Base-by-base conservation (phyloP, 352 stramenopile genomes). In the Phytopythium vexans region DNA sequence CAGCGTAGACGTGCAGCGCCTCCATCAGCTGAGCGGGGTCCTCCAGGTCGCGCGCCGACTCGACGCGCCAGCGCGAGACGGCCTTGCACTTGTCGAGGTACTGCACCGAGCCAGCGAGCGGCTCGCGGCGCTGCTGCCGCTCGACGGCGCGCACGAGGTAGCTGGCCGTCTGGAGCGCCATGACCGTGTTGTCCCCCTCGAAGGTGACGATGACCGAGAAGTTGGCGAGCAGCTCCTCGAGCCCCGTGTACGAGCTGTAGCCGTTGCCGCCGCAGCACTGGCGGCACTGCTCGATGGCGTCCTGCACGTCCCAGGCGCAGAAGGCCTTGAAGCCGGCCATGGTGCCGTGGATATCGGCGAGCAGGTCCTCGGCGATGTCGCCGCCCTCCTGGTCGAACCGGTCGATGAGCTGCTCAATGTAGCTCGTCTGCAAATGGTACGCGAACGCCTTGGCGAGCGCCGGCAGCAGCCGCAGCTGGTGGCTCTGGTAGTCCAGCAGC, bases 121-220 rank as follows among this genome's bases (percentile, higher is more conserved):
- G 67, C 39, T 84, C 59, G n/a, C 66, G 68, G 36, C 67, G 60
- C 27, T 51, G 68, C 50, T 86, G 61, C 14, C 68, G 64, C n/a
- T 91, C 82, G 8, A 88, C 75, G 6, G 74, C 53, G 14, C 70
- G 80, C 33, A 89, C 49, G 35, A 91, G 68, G 59, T 92, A 94
- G 49, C 72, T 66, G 6, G 80, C 85, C 8, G 82, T 90, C 63
- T 99, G 96, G 65, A 97, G 94, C 8, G 94, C 94, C 56, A 99
- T 88, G 74, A 99, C 97, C 21, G 96, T 94, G 72, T 98, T 98
- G 64, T 98, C 95, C 32, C 96, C 96, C 55, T 98, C 95, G 16
- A 98, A 97, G 1, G 96, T 99, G 42, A 97, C 96, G 52, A 96
- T 97, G 58, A 98, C 94, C 3, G 97, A 89, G 50, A 98, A 98